Percentiles rank a stretch among this genome's conserved stretches.
phyloP scores from a whole-genome alignment of 2,329 filamentous ascomycete species.

The Phyllosticta citriasiana region DNA sequence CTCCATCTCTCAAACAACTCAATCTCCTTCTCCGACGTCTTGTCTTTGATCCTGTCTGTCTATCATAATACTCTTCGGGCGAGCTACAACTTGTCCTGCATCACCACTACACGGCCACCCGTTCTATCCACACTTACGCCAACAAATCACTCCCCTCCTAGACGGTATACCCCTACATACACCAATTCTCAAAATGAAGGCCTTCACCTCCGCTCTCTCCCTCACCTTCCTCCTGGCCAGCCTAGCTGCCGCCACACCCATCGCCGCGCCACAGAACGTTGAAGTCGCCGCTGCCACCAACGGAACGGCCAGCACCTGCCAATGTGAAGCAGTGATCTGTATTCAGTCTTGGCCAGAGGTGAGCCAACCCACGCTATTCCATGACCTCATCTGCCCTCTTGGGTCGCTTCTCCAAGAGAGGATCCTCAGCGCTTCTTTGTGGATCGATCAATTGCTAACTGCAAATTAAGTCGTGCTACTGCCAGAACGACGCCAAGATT shows the following conservation, averaged over 20 bases:
- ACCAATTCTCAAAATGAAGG: conserved; percentile 1
- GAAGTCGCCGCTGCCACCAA: not conserved
- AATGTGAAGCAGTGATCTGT: conserved; percentile 8
- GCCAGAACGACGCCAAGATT: conserved; percentile 4
- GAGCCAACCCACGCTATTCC: not conserved
- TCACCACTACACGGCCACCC: not conserved
- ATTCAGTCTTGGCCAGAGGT: conserved; percentile 8
- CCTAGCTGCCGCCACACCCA: not conserved
- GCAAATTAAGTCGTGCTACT: conserved; percentile 1
- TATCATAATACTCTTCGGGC: not conserved
- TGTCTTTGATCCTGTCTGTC: not conserved
- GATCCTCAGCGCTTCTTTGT: not conserved
- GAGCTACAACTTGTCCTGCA: not conserved
- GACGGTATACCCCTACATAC: not conserved
- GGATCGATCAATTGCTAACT: not conserved
- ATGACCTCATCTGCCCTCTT: not conserved
- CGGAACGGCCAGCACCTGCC: conserved; percentile 1
- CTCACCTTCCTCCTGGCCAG: not conserved
- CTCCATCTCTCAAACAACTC: not conserved
- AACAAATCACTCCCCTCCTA: not conserved
- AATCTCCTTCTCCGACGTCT: not conserved
- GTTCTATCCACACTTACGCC: not conserved
- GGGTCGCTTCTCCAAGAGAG: not conserved
- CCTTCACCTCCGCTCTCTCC: not conserved
- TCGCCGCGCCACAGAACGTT: not conserved